phyloP scores from a whole-genome alignment of 2,329 filamentous ascomycete species.

The Fusarium albidum region DNA sequence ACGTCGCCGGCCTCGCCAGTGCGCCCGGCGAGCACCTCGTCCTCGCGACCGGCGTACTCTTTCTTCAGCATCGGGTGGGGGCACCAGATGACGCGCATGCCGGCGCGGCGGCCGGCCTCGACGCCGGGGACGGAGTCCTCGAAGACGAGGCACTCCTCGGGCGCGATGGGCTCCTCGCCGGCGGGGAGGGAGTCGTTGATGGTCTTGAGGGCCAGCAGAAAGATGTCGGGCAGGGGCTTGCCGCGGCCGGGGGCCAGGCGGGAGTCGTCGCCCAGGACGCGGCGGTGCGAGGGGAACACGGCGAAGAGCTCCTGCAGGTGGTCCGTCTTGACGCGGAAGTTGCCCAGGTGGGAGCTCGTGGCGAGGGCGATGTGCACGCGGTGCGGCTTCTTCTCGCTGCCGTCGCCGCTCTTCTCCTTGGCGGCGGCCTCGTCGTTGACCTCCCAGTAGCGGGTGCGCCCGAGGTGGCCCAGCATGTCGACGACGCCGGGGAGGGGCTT shows the following conservation, averaged over 20 bases:
- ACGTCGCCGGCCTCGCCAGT: conserved; percentile 72
- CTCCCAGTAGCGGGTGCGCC: conserved; percentile 60
- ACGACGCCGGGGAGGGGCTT: conserved; percentile 81
- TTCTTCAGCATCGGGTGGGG: conserved; percentile 81
- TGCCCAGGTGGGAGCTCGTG: conserved; percentile 76
- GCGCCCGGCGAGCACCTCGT: conserved; percentile 82
- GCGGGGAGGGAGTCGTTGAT: conserved; percentile 78
- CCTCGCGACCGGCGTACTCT: conserved; percentile 80
- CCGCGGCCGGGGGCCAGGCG: conserved; percentile 82
- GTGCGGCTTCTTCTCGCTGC: conserved; percentile 40
- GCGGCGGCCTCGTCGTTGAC: conserved; percentile 40
- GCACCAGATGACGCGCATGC: conserved; percentile 94
- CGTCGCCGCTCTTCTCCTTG: conserved; percentile 30
- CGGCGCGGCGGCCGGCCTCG: conserved; percentile 87
- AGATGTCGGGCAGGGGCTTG: conserved; percentile 96
- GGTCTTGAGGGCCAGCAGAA: conserved; percentile 82
- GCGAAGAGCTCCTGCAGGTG: conserved; percentile 67
- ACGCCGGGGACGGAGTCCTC: conserved; percentile 95
- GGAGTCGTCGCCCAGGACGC: conserved; percentile 85
- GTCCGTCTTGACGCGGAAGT: conserved; percentile 79
- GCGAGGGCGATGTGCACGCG: conserved; percentile 84
- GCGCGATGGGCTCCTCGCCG: conserved; percentile 71
- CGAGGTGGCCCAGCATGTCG: conserved; percentile 70
- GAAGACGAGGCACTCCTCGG: conserved; percentile 93
- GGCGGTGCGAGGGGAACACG: conserved; percentile 73